phyloP scores from a whole-genome alignment of 129 eudicot genomes.

The Escallonia herrerae region DNA sequence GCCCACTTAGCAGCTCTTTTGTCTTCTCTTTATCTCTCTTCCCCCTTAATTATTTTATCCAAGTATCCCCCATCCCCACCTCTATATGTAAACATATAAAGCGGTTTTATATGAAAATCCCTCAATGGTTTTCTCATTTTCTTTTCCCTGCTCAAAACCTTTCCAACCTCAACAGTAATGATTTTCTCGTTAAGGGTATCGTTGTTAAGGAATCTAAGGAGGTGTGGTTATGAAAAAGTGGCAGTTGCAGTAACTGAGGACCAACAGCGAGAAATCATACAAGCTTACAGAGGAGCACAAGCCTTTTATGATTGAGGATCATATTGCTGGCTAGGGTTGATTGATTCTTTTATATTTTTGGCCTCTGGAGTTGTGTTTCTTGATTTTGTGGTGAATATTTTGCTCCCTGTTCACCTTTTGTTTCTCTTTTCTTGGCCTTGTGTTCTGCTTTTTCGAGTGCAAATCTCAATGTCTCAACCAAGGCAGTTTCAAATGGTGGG shows the following conservation, averaged over 20 bases:
- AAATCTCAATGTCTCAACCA: slow-evolving; percentile 2
- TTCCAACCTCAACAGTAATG: slow-evolving; percentile 6
- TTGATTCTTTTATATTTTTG: not conserved
- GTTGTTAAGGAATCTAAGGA: slow-evolving; percentile 17
- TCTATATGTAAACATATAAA: not conserved
- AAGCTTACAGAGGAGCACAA: not conserved
- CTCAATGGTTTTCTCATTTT: not conserved
- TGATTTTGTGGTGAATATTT: not conserved
- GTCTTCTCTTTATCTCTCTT: slow-evolving; percentile 4
- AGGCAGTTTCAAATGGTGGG: slow-evolving; percentile 10
- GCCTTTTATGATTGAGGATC: not conserved
- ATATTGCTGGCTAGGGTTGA: not conserved
- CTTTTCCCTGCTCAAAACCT: not conserved
- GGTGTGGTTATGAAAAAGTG: slow-evolving; percentile 8
- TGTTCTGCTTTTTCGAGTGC: not conserved
- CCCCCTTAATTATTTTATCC: not conserved
- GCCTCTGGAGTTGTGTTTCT: not conserved
- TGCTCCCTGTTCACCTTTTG: not conserved
- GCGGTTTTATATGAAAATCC: not conserved
- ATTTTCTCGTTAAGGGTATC: slow-evolving; percentile 19
- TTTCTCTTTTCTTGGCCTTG: not conserved
- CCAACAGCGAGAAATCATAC: not conserved
- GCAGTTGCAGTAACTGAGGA: not conserved
- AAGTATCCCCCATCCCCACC: not conserved
- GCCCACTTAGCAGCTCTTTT: slow-evolving; percentile 9